These are phyloP conservation scores for Penicillium bialowiezense DNA, from an alignment of 495 filamentous ascomycete species.

Conservation along the genomic window DNA sequence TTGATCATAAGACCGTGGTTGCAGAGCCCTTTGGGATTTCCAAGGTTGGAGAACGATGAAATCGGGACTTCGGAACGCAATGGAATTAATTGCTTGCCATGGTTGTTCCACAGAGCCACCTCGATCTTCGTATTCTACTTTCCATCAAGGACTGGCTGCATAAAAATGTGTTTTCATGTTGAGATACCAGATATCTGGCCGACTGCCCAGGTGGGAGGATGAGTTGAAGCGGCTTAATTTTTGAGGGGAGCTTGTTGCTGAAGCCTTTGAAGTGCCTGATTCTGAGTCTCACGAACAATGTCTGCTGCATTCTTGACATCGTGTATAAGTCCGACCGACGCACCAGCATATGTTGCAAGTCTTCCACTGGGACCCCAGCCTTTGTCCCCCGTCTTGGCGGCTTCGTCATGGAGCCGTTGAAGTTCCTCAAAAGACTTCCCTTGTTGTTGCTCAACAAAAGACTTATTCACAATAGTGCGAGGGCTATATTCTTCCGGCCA, in stretches of 20 bases:
- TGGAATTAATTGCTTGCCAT: too few species aligned
- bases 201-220: too few species aligned
- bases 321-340: conserved; percentile 49
- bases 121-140: too few species aligned
- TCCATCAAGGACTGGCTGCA: too few species aligned
- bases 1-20: too few species aligned
- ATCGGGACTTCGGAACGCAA: too few species aligned
- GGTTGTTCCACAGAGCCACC: too few species aligned
- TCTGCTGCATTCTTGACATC: conserved; percentile 39
- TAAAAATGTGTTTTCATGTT: too few species aligned
- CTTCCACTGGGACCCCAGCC: conserved; percentile 64
- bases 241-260: neutral
- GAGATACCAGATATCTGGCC: too few species aligned
- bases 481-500: conserved; percentile 68
- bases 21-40: too few species aligned
- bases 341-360: conserved; percentile 69
- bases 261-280: conserved; percentile 10
- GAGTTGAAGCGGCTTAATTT: too few species aligned
- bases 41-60: too few species aligned
- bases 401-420: conserved; percentile 56
- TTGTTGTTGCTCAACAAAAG: conserved; percentile 53
- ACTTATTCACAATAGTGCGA: conserved; percentile 60
- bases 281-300: conserved; percentile 32
- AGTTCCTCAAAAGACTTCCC: conserved; percentile 59
- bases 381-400: conserved; percentile 48